Evolutionary conservation across 2,329 filamentous ascomycete genomes (phyloP).

Genomic region (Cladosporium velox): DNA sequence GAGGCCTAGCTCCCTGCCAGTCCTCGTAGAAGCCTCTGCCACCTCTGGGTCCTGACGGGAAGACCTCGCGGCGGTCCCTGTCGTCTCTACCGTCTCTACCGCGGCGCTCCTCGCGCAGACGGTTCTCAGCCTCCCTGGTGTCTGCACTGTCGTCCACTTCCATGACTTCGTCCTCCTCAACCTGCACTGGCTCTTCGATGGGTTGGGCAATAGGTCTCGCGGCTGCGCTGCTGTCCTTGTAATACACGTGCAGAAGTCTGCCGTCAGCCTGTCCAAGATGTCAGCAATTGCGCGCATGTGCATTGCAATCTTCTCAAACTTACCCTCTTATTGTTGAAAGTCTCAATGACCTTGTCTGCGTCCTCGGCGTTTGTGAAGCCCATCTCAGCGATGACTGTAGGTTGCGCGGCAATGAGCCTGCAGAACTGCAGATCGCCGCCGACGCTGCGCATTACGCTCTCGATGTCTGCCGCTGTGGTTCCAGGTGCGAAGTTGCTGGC

Average conservation of each 20-base stretch:
- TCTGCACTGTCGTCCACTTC: conserved; percentile 43
- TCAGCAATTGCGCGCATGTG: conserved; percentile 17
- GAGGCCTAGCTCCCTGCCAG: conserved; percentile 15
- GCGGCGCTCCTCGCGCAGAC: conserved; percentile 37
- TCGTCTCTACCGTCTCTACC: conserved; percentile 31
- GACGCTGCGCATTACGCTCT: conserved; percentile 71
- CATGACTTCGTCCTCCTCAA: conserved; percentile 43
- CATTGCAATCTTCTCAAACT: conserved; percentile 33
- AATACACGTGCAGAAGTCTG: conserved; percentile 69
- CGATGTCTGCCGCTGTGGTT: conserved; percentile 79
- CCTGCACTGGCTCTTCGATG: conserved; percentile 22
- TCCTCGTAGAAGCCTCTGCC: conserved; percentile 14
- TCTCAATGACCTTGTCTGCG: conserved; percentile 72
- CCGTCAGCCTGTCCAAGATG: conserved; percentile 65
- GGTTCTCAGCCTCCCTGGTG: conserved; percentile 34
- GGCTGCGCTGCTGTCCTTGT: conserved; percentile 25
- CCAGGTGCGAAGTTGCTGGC: conserved; percentile 81
- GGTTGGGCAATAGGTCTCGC: conserved; percentile 2
- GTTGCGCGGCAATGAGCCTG: conserved; percentile 65
- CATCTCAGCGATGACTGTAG: conserved; percentile 77
- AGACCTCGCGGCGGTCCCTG: conserved; percentile 15
- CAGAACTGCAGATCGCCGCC: conserved; percentile 67
- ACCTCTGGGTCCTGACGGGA: conserved; percentile 13
- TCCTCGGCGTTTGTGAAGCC: conserved; percentile 71
- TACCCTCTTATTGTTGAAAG: conserved; percentile 78